Percentiles rank a stretch among this genome's conserved stretches.
phyloP scores from a whole-genome alignment of 2,329 filamentous ascomycete species.

The Emergomyces pasteurianus region DNA sequence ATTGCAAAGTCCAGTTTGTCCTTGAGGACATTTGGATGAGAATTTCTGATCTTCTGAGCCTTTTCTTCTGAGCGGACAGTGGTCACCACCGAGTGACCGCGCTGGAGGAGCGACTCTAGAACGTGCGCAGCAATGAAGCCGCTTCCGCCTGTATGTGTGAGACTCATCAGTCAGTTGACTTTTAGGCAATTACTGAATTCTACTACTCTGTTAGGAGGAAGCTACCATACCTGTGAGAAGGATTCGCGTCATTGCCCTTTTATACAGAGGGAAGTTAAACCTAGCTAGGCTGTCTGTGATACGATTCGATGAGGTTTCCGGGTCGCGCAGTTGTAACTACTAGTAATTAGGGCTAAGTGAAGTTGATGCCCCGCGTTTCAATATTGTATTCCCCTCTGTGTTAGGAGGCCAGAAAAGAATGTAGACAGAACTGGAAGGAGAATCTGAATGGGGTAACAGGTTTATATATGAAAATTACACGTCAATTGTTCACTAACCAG shows the following conservation, averaged over 20 bases:
- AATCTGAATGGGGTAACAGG: not conserved
- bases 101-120: constrained; percentile 46
- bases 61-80: constrained; percentile 52
- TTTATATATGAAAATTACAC: not conserved
- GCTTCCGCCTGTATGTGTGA: constrained; percentile 37
- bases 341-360: not conserved
- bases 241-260: constrained; percentile 13
- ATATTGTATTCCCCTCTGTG: not conserved
- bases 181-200: not conserved
- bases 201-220: not conserved
- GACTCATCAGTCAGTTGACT: not conserved
- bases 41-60: constrained; percentile 47
- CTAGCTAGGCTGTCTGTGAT: not conserved
- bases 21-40: constrained; percentile 39
- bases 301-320: not conserved
- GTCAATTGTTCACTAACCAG: not conserved
- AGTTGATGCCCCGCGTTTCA: not conserved
- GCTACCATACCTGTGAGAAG: constrained; percentile 16
- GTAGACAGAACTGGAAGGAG: not conserved
- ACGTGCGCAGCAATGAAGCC: constrained; percentile 56
- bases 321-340: not conserved
- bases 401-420: not conserved
- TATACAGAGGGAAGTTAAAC: not conserved
- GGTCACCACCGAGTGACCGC: constrained; percentile 48
- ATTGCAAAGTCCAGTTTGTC: constrained; percentile 52